Base-by-base conservation (phyloP, 331 rosid genomes). In the Cydonia oblonga region DNA sequence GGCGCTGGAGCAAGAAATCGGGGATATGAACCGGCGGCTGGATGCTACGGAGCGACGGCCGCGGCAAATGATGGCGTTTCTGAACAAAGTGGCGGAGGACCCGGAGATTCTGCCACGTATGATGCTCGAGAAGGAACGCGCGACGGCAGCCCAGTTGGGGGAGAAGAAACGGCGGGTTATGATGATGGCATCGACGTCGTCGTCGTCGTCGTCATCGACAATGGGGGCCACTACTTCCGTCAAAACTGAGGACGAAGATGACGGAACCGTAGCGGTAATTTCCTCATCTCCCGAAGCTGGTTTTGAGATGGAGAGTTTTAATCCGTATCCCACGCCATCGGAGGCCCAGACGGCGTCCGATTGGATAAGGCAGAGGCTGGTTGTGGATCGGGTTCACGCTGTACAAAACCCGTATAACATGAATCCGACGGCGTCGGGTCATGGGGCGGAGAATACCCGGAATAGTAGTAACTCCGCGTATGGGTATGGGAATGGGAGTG, bases 11-110 rank as follows among this genome's bases (percentile, higher is more conserved):
- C 72, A 77, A 9, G 96, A 95, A 74, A 60, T 95, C 49, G 78
- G 79, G 68, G 86, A 82, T 4, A 95, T 95, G 96, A 91, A 78
- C 62, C 87, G 78, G 66, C 77, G 99, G 7, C 64, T 95, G 23
- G 96, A 89, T 44, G 82, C 85, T 15, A 86, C 96, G 0, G 99
- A 95, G 65, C 79, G 82, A 64, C 72, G 96, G 12, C 99, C 99
- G 0, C 93, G 84, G 28, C 97, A 91, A 69, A 88, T 95, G 97
- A 91, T 91, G 96, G 80, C 90, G 6, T 88, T 95, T 52, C 85
- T 95, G 1, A 52, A 60, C 73, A 88, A 83, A 66, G 86, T 91
- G 15, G 95, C 80, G 3, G 96, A 91, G 2, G 87, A 95, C 38
- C 99, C 99, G 2, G 89, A 86, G 19, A 76, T 91, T 29, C 77